Evolutionary conservation across 148 eudicot species (phyloP).

Genomic region (Euryodendron excelsum): DNA sequence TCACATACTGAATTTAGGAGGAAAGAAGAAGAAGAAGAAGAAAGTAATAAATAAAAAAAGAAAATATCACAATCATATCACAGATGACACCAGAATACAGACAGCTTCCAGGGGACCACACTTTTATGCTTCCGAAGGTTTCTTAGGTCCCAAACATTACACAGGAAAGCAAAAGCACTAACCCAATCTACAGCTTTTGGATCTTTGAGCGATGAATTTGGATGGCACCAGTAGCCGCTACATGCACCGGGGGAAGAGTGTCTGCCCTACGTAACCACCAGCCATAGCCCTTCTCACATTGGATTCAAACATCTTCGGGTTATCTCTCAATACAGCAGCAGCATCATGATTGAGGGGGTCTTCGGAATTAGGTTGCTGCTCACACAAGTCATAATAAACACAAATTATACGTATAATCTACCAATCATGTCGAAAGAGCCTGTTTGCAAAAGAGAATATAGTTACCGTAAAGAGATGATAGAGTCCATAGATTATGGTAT

Average conservation of each 20-base stretch:
- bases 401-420: neutral
- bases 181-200: neutral
- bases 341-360: conserved; percentile 96
- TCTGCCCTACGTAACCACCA: conserved; percentile 85
- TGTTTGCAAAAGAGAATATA: neutral
- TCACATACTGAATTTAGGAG: neutral
- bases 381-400: neutral
- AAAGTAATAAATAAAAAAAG: no score
- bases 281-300: conserved; percentile 83
- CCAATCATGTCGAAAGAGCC: neutral
- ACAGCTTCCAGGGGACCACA: neutral
- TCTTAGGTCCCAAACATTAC: neutral
- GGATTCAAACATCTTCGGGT: conserved; percentile 72
- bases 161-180: conserved; percentile 1
- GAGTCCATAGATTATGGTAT: conserved; percentile 80
- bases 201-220: conserved; percentile 4
- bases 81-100: neutral
- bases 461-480: conserved; percentile 83
- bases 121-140: neutral
- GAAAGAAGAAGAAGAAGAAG: no score
- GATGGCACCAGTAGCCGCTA: conserved; percentile 6
- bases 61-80: conserved; percentile 4
- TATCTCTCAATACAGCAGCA: conserved; percentile 85
- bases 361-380: conserved; percentile 90
- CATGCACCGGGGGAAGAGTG: conserved; percentile 64